Evolutionary conservation across 108 stramenopile genomes (phyloP).

Genomic region (Epipyxis sp.): DNA sequence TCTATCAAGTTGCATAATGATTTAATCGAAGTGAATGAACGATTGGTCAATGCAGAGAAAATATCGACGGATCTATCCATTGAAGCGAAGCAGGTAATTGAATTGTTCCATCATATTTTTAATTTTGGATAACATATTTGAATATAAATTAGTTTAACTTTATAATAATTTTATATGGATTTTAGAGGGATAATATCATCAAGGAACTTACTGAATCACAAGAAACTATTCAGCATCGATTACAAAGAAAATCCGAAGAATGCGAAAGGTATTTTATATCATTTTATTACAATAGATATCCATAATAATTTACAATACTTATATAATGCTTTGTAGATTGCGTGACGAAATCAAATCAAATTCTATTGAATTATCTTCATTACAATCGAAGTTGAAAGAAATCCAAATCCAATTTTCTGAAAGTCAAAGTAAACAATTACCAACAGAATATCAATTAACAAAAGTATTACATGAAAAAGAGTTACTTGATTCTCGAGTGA

Average conservation of each 20-base stretch:
- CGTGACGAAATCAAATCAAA: not conserved
- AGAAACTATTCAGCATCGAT: not conserved
- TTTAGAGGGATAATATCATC: not conserved
- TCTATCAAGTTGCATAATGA: too few relatives aligned
- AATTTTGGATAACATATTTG: too few relatives aligned
- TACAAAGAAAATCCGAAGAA: not conserved
- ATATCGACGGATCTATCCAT: too few relatives aligned
- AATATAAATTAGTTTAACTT: too few relatives aligned
- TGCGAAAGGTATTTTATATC: not conserved
- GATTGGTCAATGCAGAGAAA: too few relatives aligned
- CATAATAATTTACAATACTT: not conserved
- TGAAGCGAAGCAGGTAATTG: too few relatives aligned
- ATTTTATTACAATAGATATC: not conserved
- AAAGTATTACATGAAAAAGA: constrained; percentile 1
- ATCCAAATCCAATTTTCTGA: constrained; percentile 10
- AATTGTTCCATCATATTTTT: too few relatives aligned
- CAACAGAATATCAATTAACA: not conserved
- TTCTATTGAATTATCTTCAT: not conserved
- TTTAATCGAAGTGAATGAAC: too few relatives aligned
- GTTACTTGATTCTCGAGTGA: not conserved
- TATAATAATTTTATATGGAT: not conserved
- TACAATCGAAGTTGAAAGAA: constrained; percentile 7
- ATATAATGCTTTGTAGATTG: not conserved
- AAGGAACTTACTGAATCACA: not conserved
- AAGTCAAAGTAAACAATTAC: not conserved